These are phyloP conservation scores for Heliamphora exappendiculata DNA, from an alignment of 148 eudicot species.

Conservation along the genomic window DNA sequence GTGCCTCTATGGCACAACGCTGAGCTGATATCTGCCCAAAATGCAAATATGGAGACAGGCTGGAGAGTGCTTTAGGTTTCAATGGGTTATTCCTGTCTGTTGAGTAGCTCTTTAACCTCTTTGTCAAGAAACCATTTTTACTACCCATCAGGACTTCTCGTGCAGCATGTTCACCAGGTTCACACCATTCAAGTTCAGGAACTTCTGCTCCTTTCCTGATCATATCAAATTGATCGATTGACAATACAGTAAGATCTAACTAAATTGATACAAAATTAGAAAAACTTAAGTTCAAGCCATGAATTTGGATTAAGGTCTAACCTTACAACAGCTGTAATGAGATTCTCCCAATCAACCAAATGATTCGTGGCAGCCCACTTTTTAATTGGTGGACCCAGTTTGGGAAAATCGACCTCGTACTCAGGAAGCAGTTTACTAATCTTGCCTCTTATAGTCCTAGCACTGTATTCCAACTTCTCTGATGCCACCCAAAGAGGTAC, in stretches of 20 bases:
- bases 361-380: constrained; percentile 43
- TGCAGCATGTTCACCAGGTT: constrained; percentile 89
- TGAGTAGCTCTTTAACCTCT: constrained; percentile 63
- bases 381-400: constrained; percentile 36
- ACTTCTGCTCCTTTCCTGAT: constrained; percentile 83
- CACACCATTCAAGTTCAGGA: constrained; percentile 90
- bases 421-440: constrained; percentile 77
- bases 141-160: constrained; percentile 66
- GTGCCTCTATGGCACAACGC: constrained; percentile 93
- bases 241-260: not conserved
- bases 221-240: constrained; percentile 11
- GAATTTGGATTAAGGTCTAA: constrained; percentile 22
- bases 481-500: constrained; percentile 95
- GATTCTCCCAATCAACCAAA: constrained; percentile 58
- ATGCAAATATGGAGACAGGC: constrained; percentile 93
- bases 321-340: constrained; percentile 65
- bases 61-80: constrained; percentile 78
- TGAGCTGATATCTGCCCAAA: constrained; percentile 98
- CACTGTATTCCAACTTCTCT: constrained; percentile 77
- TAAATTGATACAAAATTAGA: not conserved
- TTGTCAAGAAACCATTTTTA: constrained; percentile 65
- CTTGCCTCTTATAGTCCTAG: constrained; percentile 74
- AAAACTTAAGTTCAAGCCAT: not conserved
- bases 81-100: constrained; percentile 73
- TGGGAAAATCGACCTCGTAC: constrained; percentile 74